phyloP scores from a whole-genome alignment of 2,329 filamentous ascomycete genomes.

The Ophiostoma ulmi region DNA sequence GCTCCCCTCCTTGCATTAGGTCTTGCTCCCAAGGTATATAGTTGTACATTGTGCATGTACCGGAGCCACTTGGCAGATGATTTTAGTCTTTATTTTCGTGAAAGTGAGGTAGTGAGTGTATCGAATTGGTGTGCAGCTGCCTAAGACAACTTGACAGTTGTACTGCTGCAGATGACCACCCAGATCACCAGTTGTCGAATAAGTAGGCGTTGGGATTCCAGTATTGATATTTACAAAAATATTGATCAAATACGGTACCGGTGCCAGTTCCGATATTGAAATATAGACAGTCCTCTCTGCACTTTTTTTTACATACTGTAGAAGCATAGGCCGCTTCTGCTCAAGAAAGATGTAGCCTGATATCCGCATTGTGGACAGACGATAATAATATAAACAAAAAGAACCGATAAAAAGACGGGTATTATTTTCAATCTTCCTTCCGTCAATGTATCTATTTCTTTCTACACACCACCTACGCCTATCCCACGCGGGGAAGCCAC shows the following conservation, averaged over 20 bases:
- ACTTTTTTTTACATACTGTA: not conserved
- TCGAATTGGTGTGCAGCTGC: not conserved
- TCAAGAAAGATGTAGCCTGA: not conserved
- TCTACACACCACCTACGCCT: slow-evolving; percentile 1
- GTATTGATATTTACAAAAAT: no score
- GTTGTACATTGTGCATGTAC: no score
- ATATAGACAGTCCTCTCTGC: not conserved
- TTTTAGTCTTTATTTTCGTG: no score
- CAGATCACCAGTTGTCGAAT: not conserved
- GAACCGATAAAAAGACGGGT: not conserved
- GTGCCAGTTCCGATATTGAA: not conserved
- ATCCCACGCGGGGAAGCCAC: not conserved
- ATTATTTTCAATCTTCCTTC: not conserved
- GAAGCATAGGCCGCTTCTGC: no score
- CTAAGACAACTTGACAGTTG: not conserved
- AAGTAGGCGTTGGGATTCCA: not conserved
- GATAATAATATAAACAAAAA: not conserved
- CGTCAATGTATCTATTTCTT: not conserved
- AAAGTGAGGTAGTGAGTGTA: no score
- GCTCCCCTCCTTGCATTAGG: not conserved
- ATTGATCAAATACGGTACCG: not conserved
- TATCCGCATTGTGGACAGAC: slow-evolving; percentile 3
- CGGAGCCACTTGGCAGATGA: no score
- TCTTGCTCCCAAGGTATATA: not conserved
- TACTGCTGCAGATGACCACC: not conserved